phyloP scores from a whole-genome alignment of 1,139 yeast genomes.

The Lodderomyces pseudojiufengensis region DNA sequence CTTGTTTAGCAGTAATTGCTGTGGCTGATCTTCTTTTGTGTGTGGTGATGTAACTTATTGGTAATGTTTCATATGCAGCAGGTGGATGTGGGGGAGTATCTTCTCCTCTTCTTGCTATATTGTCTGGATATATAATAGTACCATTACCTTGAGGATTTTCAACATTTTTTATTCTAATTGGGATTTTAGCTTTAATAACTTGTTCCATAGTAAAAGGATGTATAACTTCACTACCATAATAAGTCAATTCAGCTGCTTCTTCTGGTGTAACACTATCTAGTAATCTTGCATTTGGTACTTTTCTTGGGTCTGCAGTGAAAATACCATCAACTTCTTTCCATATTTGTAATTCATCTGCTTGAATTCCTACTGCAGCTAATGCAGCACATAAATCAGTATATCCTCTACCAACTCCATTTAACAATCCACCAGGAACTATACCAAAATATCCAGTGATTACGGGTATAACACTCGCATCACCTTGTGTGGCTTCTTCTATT shows the following conservation, averaged over 20 bases:
- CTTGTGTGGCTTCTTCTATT: constrained; percentile 23
- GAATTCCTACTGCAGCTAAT: constrained; percentile 84
- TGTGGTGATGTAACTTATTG: constrained; percentile 42
- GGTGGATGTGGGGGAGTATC: constrained; percentile 96
- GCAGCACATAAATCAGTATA: constrained; percentile 98
- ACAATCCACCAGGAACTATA: constrained; percentile 86
- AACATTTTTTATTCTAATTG: constrained; percentile 93
- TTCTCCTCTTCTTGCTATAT: constrained; percentile 79
- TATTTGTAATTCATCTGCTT: constrained; percentile 90
- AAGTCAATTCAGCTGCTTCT: constrained; percentile 96
- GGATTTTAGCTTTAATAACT: constrained; percentile 92
- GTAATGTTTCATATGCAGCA: constrained; percentile 57
- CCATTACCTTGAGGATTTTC: constrained; percentile 89
- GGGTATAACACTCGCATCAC: constrained; percentile 60
- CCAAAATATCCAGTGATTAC: constrained; percentile 97
- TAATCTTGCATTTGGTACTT: constrained; percentile 85
- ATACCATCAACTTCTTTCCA: constrained; percentile 99
- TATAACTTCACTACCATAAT: constrained; percentile 95
- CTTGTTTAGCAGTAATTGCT: constrained; percentile 93
- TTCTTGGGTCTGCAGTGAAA: constrained; percentile 96
- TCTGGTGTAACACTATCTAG: constrained; percentile 91
- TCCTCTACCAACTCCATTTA: constrained; percentile 93
- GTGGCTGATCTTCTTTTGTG: constrained; percentile 79
- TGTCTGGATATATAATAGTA: constrained; percentile 90
- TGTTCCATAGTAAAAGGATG: constrained; percentile 99